A percentile compares a stretch with the other conserved stretches of the same genome.
phyloP scores from a whole-genome alignment of 1,284 basidiomycete genomes.

The Meripilus lineatus region DNA sequence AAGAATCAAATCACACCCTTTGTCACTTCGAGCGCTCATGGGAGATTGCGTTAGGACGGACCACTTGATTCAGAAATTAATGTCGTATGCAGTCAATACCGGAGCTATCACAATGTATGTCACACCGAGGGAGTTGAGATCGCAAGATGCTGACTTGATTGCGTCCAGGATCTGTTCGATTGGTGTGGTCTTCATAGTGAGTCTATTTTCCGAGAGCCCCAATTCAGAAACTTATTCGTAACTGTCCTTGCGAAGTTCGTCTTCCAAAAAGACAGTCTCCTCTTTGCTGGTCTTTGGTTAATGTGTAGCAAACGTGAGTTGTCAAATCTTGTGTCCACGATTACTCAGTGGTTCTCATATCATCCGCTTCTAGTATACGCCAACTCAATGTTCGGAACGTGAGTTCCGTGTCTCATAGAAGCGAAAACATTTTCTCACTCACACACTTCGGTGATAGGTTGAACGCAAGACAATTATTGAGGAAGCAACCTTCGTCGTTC shows the following conservation, averaged over 20 bases:
- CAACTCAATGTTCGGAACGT: slow-evolving; percentile 5
- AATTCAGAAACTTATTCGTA: background rate
- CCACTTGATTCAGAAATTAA: background rate
- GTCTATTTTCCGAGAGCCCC: background rate
- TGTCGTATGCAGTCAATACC: slow-evolving; percentile 1
- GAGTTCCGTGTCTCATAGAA: background rate
- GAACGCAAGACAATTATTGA: background rate
- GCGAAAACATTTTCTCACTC: background rate
- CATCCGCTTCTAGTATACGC: slow-evolving; percentile 2
- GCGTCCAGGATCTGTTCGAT: background rate
- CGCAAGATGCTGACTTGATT: background rate
- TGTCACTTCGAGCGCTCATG: background rate
- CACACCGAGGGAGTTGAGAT: background rate
- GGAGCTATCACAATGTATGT: slow-evolving; percentile 2
- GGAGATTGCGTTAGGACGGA: slow-evolving; percentile 1
- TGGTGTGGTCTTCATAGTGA: background rate
- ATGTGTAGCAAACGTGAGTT: slow-evolving; percentile 3
- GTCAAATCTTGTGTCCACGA: background rate
- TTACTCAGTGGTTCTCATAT: background rate
- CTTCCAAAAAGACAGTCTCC: background rate
- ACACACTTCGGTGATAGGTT: background rate
- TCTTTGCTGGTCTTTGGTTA: background rate
- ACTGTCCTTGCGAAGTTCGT: background rate
- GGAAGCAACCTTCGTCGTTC: too few relatives aligned
- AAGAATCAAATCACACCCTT: background rate